A percentile compares a stretch with the other conserved stretches of the same genome.
phyloP scores from a whole-genome alignment of 2,329 filamentous ascomycete species.

The Xylariales sp. region DNA sequence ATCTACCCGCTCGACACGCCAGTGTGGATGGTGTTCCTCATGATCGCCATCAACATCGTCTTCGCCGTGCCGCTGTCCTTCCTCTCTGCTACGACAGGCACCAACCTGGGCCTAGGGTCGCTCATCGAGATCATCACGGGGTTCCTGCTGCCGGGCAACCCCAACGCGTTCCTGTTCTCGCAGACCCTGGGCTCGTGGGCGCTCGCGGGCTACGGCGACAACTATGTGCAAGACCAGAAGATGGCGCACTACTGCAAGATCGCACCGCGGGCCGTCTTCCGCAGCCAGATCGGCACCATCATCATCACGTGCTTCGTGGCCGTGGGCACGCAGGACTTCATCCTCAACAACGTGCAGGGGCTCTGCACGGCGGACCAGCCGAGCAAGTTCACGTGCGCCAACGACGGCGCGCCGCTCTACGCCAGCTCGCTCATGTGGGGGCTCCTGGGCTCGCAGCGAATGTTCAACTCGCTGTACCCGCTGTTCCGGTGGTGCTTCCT shows the following conservation, averaged over 20 bases:
- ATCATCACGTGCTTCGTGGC: conserved; percentile 34
- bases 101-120: conserved; percentile 35
- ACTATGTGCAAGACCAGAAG: conserved; percentile 35
- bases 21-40: conserved; percentile 24
- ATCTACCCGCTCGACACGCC: conserved; percentile 27
- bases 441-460: conserved; percentile 27
- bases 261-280: conserved; percentile 33
- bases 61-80: conserved; percentile 39
- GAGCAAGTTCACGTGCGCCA: conserved; percentile 23
- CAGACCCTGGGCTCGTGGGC: conserved; percentile 36
- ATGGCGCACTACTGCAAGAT: conserved; percentile 39
- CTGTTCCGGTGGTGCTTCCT: conserved; percentile 41
- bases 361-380: conserved; percentile 22
- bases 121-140: conserved; percentile 39
- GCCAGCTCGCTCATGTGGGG: conserved; percentile 30
- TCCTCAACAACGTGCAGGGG: conserved; percentile 4
- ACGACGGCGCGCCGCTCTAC: conserved; percentile 24
- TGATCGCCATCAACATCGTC: conserved; percentile 32
- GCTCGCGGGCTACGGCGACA: conserved; percentile 18
- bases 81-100: conserved; percentile 39
- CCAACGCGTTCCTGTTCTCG: conserved; percentile 32
- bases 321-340: conserved; percentile 5
- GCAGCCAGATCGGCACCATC: conserved; percentile 38
- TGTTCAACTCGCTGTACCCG: conserved; percentile 37
- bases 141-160: conserved; percentile 30